Conservation (phyloP, 176 grass and related monocot genomes). For the Carex cristatella region DNA sequence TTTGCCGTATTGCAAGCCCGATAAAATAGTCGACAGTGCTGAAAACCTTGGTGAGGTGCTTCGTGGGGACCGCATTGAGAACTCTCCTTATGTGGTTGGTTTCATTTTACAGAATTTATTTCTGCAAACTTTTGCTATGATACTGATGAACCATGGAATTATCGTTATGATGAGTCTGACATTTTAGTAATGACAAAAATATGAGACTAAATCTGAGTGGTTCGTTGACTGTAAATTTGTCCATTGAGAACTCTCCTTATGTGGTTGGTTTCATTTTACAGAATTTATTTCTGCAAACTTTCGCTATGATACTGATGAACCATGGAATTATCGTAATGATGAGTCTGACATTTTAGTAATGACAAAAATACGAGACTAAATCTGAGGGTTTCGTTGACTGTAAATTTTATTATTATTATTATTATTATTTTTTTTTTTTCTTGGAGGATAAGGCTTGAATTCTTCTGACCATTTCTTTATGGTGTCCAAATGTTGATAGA, state of each 20-base stretch:
- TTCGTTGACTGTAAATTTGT: not conserved
- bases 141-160: not conserved
- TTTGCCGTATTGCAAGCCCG: slow-evolving; percentile 63
- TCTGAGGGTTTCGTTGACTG: not conserved
- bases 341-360: not conserved
- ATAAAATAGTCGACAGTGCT: slow-evolving; percentile 62
- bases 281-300: not conserved
- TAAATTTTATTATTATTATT: not conserved
- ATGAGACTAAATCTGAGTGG: not conserved
- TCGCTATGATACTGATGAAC: slow-evolving; percentile 1
- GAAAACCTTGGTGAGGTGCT: slow-evolving; percentile 97
- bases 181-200: not conserved
- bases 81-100: slow-evolving; percentile 67
- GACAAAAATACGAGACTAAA: not conserved
- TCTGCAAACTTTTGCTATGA: not conserved
- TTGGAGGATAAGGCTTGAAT: not conserved
- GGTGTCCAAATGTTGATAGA: not conserved
- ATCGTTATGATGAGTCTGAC: not conserved
- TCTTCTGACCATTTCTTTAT: not conserved
- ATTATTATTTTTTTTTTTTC: not conserved
- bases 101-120: not conserved
- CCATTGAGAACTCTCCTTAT: slow-evolving; percentile 75
- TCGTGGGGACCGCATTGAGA: slow-evolving; percentile 79
- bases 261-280: slow-evolving; percentile 33
- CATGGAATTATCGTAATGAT: not conserved